Percentiles rank a stretch among this genome's conserved stretches.
These are phyloP conservation scores for Penicillium longicatenatum DNA, from an alignment of 495 filamentous ascomycete species.

Conservation along the genomic window DNA sequence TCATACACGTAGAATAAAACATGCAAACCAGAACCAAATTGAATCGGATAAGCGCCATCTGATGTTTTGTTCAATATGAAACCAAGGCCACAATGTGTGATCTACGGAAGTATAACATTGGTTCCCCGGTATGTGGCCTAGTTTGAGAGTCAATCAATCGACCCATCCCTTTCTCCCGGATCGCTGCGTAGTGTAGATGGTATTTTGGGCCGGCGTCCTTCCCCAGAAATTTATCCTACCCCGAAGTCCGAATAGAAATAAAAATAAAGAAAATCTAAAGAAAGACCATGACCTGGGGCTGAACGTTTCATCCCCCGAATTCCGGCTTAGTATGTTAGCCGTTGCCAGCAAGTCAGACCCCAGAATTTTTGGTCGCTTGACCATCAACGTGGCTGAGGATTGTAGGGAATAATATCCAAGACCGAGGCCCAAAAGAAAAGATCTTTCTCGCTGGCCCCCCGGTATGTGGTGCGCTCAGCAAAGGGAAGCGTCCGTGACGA, in stretches of 20 bases:
- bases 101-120: conserved; percentile 18
- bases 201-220: conserved; percentile 3
- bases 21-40: neutral
- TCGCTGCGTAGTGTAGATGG: conserved; percentile 13
- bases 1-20: neutral
- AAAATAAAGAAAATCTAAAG: conserved; percentile 1
- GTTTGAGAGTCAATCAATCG: conserved; percentile 24
- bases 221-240: neutral
- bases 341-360: neutral
- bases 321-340: neutral
- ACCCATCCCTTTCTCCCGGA: conserved; percentile 21
- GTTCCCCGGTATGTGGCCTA: conserved; percentile 30
- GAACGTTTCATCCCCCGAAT: neutral
- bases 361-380: conserved; percentile 7
- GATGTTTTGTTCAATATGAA: neutral
- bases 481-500: conserved; percentile 22
- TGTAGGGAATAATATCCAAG: neutral
- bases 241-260: conserved; percentile 2
- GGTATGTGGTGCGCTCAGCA: conserved; percentile 3
- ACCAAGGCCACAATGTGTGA: neutral
- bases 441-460: neutral
- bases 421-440: neutral
- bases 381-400: conserved; percentile 18
- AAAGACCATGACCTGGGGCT: conserved; percentile 4
- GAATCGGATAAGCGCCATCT: neutral